phyloP scores from a whole-genome alignment of 2,329 filamentous ascomycete species.

The Mollisia scopiformis region DNA sequence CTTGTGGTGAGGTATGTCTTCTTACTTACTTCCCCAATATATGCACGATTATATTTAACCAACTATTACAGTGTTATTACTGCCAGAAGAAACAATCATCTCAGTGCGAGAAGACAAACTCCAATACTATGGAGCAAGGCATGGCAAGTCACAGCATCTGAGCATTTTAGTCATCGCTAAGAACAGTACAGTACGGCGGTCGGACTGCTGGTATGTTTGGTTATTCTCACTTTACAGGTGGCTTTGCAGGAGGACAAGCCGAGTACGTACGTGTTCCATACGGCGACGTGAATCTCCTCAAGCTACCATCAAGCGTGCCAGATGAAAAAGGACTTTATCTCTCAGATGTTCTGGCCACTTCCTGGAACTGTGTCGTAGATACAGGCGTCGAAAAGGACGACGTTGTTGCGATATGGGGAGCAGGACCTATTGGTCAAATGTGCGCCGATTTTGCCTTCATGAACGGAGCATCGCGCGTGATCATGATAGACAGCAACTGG shows the following conservation, averaged over 20 bases:
- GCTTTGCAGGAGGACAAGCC: constrained; percentile 85
- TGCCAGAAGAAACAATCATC: constrained; percentile 79
- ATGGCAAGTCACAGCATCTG: constrained; percentile 48
- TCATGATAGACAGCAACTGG: constrained; percentile 76
- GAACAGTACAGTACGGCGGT: constrained; percentile 62
- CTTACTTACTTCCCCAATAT: too few species aligned
- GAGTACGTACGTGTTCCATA: constrained; percentile 84
- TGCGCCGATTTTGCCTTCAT: constrained; percentile 72
- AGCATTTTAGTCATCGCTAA: neutral
- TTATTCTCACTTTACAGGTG: constrained; percentile 79
- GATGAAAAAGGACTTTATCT: constrained; percentile 82
- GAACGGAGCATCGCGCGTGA: constrained; percentile 76
- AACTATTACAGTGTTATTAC: constrained; percentile 66
- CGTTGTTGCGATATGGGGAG: constrained; percentile 82
- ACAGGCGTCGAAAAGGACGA: constrained; percentile 80
- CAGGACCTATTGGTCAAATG: constrained; percentile 84
- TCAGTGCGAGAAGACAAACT: constrained; percentile 79
- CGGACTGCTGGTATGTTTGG: constrained; percentile 75
- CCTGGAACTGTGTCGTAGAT: constrained; percentile 82
- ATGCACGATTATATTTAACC: neutral
- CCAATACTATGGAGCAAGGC: constrained; percentile 69
- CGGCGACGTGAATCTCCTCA: constrained; percentile 79
- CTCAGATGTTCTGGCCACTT: constrained; percentile 78
- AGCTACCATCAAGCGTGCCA: constrained; percentile 76
- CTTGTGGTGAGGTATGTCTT: constrained; percentile 57